These are phyloP conservation scores for Xerocomus nothofagi DNA, from an alignment of 1,284 basidiomycete genomes.

Conservation along the genomic window DNA sequence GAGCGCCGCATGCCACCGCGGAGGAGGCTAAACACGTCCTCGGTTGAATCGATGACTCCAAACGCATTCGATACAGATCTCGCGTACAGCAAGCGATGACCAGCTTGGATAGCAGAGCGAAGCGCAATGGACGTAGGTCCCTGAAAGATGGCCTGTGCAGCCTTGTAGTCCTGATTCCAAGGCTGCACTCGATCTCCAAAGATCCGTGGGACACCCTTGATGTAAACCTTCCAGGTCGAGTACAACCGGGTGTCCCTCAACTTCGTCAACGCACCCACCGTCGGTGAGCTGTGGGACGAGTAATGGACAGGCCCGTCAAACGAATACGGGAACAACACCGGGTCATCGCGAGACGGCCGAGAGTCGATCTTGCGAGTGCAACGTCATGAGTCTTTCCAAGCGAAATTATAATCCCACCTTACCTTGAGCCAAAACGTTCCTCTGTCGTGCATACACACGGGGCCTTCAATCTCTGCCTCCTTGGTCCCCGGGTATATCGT, in stretches of 20 bases:
- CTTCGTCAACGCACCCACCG: slow-evolving; percentile 60
- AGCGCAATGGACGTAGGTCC: slow-evolving; percentile 61
- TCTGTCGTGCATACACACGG: slow-evolving; percentile 45
- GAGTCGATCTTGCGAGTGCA: slow-evolving; percentile 41
- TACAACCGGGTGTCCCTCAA: slow-evolving; percentile 66
- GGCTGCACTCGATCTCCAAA: slow-evolving; percentile 60
- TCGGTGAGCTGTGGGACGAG: slow-evolving; percentile 67
- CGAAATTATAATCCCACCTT: too few relatives aligned
- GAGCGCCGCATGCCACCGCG: slow-evolving; percentile 40
- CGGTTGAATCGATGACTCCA: slow-evolving; percentile 50
- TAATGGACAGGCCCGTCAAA: slow-evolving; percentile 75
- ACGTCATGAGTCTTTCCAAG: slow-evolving; percentile 13
- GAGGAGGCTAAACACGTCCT: slow-evolving; percentile 53
- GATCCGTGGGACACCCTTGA: slow-evolving; percentile 58
- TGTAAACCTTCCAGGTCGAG: slow-evolving; percentile 76
- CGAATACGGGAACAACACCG: slow-evolving; percentile 49
- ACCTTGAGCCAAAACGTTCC: slow-evolving; percentile 74
- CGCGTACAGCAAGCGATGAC: slow-evolving; percentile 72
- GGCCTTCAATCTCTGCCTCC: slow-evolving; percentile 58
- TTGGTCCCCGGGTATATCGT: slow-evolving; percentile 55
- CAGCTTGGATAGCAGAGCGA: slow-evolving; percentile 66
- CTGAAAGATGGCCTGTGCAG: slow-evolving; percentile 69
- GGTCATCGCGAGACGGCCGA: slow-evolving; percentile 39
- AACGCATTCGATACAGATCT: slow-evolving; percentile 62
- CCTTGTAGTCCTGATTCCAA: slow-evolving; percentile 67